phyloP scores from a whole-genome alignment of 2,329 filamentous ascomycete species.

The Sphaerulina populicola region DNA sequence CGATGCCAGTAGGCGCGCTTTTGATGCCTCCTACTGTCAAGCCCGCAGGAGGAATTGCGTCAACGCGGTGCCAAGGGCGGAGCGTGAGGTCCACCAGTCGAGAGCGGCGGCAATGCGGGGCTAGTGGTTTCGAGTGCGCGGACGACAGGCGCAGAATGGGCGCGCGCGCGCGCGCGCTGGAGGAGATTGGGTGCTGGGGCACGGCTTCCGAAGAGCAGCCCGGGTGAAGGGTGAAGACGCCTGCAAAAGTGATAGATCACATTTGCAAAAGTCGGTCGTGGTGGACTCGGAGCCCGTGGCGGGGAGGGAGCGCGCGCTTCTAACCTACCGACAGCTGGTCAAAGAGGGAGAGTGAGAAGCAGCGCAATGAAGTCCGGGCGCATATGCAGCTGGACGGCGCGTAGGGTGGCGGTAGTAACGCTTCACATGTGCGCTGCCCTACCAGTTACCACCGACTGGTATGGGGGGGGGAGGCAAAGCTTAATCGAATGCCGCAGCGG shows the following conservation, averaged over 20 bases:
- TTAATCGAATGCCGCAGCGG: conserved; percentile 11
- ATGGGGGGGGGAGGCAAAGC: conserved; percentile 18
- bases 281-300: no score
- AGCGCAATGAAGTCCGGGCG: conserved; percentile 2
- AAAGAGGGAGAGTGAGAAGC: no score
- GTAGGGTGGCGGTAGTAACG: conserved; percentile 14
- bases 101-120: conserved; percentile 9
- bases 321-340: not conserved
- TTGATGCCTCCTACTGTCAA: conserved; percentile 18
- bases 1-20: conserved; percentile 6
- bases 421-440: conserved; percentile 18
- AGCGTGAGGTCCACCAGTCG: conserved; percentile 4
- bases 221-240: conserved; percentile 2
- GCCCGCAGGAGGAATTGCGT: conserved; percentile 17
- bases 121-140: conserved; percentile 9
- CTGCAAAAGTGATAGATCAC: conserved; percentile 19
- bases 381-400: conserved; percentile 6
- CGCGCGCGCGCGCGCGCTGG: not conserved
- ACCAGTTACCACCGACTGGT: not conserved
- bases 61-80: conserved; percentile 10
- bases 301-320: conserved; percentile 2
- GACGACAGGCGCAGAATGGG: conserved; percentile 10
- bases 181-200: conserved; percentile 3
- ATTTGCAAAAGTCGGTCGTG: conserved; percentile 11
- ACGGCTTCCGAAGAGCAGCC: conserved; percentile 8